Base-by-base conservation (phyloP, 1,284 basidiomycete species). In the Boletus semigastroideus region DNA sequence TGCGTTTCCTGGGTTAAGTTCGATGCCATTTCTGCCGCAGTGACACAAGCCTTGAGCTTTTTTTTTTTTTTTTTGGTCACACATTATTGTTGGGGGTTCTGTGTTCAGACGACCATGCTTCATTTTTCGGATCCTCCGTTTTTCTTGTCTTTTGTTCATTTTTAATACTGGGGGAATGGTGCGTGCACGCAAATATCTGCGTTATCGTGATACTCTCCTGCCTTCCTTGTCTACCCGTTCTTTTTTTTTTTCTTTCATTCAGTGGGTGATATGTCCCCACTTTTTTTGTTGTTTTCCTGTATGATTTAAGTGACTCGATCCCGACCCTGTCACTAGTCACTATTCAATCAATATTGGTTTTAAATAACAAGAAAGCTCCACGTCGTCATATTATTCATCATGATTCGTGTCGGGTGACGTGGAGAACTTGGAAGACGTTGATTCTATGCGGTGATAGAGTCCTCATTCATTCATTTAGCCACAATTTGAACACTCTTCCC, bases 1-100 rank as follows among this genome's bases (percentile, higher is more conserved):
- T 16, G 41, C 52, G 22, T 67, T 62, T 42, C n/a, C 56, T 4
- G 55, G 51, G 14, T 66, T 56, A 28, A 40, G 52, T 19, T 20
- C 56, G 33, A 62, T 64, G 56, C 63, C 54, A 20, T 68, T 59
- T 50, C 52, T 48, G 6, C 42, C 61, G 2, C 51, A 64, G 12
- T 61, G 20, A 67, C 20, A 42, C 31, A 36, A 39, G 28, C 39
- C 16, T 44, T 49, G 7, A 17, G 20, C 13, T 36, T 30, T 31
- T 39, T 41, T 43, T 5, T 22, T 36, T 16, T 22, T 17, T 33
- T 50, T 38, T 31, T 30, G 10, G 41, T 39, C 48, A 34, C 17
- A 6, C 37, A 6, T 63, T 63, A 63, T 66, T 61, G 58, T 41
- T 36, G 39, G 51, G n/a, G n/a, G n/a, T n/a, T n/a, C n/a, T n/a